Evolutionary conservation across 1,284 basidiomycete species (phyloP), one percentile per base, ranked within the genome.

Genomic region (Pseudozyma hubeiensis): DNA sequence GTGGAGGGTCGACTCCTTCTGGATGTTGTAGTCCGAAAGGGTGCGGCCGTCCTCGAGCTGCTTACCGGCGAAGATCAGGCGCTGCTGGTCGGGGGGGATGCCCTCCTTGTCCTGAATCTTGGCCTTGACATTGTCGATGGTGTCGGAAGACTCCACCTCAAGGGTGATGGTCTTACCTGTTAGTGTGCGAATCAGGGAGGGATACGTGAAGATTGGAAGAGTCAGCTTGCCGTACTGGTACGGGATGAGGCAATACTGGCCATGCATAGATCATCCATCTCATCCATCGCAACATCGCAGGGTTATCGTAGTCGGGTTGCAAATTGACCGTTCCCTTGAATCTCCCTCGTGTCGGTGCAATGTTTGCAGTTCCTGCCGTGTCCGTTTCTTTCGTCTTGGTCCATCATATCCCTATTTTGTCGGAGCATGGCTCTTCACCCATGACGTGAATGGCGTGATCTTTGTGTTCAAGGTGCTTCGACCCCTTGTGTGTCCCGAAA

Each of bases 31-130:
- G 62, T 86, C 85, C 59, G 84, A 83, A 37, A 86, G 83, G 34
- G 86, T 86, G 50, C 86, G 81, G 55, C 86, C 86, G 74, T 86
- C 86, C 81, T 87, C 86, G 56, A 98, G 91, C 88, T 98, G 95
- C 89, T 97, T 97, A 81, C 95, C 95, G 63, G 95, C 95, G 85
- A 97, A 98, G 88, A 97, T 97, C 86, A 98, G 87, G 80, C 95
- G 93, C 86, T 97, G 95, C 87, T 97, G 94, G 88, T 97, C 94
- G 79, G 93, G 93, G 64, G 93, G 92, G 70, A 94, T 95, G 43
- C 93, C 86, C 81, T 88, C 87, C 84, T 88, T 87, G 82, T 87
- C 87, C 80, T 88, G 87, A 69, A 88, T 87, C 84, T 86, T 85
- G 59, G 84, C 82, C 72, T 84, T 84, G 63, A 84, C 82, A 60